Conservation (phyloP, 441 rosid species). For the Populus tomentosa region DNA sequence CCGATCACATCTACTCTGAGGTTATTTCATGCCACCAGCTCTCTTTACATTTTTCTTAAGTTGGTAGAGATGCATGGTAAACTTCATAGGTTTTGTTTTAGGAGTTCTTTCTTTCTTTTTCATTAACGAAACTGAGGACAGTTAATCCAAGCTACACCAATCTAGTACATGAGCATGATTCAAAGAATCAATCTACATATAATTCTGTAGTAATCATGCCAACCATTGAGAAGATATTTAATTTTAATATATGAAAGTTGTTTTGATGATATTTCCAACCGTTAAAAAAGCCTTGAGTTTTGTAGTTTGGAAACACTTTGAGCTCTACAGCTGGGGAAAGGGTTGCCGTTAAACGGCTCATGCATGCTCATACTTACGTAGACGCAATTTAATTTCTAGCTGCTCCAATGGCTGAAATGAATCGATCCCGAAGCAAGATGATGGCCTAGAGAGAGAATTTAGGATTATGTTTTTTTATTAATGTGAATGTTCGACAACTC, state of each 20-base stretch:
- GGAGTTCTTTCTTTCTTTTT: no score
- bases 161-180: no score
- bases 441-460: no score
- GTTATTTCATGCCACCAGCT: conserved; percentile 17
- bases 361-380: not conserved
- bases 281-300: no score
- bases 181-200: no score
- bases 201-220: not conserved
- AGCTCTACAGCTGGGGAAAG: not conserved
- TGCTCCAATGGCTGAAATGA: not conserved
- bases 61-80: not conserved
- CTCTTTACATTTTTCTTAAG: no score
- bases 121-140: no score
- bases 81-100: not conserved
- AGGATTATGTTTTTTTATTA: no score
- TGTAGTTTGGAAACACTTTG: not conserved
- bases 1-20: conserved; percentile 83
- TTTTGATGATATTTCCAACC: not conserved
- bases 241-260: no score
- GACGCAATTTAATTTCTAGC: not conserved
- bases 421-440: no score
- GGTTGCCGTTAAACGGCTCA: not conserved
- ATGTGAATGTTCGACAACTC: no score
- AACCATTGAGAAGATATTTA: not conserved
- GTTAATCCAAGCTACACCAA: no score